Conservation (phyloP, 306 rosid genomes). For the Mucuna pruriens region DNA sequence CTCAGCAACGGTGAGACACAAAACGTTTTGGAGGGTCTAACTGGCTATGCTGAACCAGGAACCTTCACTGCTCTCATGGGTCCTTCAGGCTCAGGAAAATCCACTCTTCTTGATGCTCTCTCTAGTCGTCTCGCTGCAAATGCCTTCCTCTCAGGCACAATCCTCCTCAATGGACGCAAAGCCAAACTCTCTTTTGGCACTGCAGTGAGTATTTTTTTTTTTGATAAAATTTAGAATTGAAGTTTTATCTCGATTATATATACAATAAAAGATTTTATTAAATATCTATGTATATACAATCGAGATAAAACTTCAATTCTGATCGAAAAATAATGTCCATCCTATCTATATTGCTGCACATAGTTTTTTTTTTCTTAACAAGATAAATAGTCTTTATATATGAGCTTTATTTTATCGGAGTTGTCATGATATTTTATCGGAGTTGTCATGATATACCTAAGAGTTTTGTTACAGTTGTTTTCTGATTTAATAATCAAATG, state of each 20-base stretch:
- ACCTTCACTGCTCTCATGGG: constrained; percentile 94
- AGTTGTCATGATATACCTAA: too few relatives aligned
- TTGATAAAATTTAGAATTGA: too few relatives aligned
- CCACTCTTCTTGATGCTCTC: constrained; percentile 91
- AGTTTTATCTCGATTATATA: too few relatives aligned
- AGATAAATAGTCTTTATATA: neutral
- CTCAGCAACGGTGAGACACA: constrained; percentile 79
- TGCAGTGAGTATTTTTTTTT: constrained; percentile 60
- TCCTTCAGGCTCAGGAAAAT: constrained; percentile 97
- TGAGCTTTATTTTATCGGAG: too few relatives aligned
- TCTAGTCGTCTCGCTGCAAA: constrained; percentile 95
- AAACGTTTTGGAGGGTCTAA: constrained; percentile 81
- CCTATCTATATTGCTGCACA: too few relatives aligned
- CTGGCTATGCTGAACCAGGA: constrained; percentile 97
- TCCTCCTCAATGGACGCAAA: constrained; percentile 93
- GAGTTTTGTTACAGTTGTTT: too few relatives aligned
- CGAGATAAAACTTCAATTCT: too few relatives aligned
- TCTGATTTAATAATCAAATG: too few relatives aligned
- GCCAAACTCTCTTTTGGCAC: constrained; percentile 93
- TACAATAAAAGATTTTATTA: too few relatives aligned
- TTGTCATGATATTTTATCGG: too few relatives aligned
- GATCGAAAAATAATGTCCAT: too few relatives aligned
- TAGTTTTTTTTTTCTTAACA: neutral
- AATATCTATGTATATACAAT: too few relatives aligned
- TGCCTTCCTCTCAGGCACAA: constrained; percentile 82